Evolutionary conservation across 2,329 filamentous ascomycete species (phyloP), one percentile per base, ranked within the genome.

Genomic region (Neonectria magnoliae): DNA sequence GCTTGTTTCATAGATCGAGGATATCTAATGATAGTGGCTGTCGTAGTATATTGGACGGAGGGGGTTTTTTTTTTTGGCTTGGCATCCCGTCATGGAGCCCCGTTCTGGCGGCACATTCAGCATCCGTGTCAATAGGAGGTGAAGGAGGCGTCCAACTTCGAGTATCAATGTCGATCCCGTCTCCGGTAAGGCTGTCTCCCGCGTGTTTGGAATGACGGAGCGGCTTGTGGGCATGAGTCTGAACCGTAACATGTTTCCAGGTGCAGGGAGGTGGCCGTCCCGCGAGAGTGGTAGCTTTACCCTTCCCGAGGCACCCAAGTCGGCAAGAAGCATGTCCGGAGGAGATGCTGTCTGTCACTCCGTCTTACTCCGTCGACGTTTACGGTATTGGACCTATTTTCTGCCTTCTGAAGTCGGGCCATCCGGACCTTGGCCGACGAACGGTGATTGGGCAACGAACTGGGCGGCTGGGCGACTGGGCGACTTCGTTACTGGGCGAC

Each of bases 1-100:
- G 66, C 48, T 65, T 65, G 60, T 64, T 67, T 62, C 61, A 71
- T 71, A 73, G 68, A 72, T 25, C 54, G 62, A 62, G 16, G 63
- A 60, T 44, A 65, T 65, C 52, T 59, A 62, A 60, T 63, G 65
- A 69, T 44, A 57, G 69, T 18, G 36, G 53, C 50, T 53, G 41
- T 60, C n/a, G 20, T 57, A 54, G 31, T 54, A 50, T 54, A 62
- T 65, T 38, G 51, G 29, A 58, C 55, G 69, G 61, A 61, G 48
- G 25, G n/a, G n/a, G n/a, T n/a, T 25, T 25, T 25, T 25, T 6
- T 25, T 25, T 62, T 67, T 60, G 56, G 51, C 42, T 44, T 41
- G 41, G 62, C 56, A 48, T 44, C 36, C 36, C 36, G 33, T 36
- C 36, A 53, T 44, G 42, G 25, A 47, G 54, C 47, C 48, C 54